phyloP scores from a whole-genome alignment of 1,139 yeast genomes.

The Geotrichum carabidarum region DNA sequence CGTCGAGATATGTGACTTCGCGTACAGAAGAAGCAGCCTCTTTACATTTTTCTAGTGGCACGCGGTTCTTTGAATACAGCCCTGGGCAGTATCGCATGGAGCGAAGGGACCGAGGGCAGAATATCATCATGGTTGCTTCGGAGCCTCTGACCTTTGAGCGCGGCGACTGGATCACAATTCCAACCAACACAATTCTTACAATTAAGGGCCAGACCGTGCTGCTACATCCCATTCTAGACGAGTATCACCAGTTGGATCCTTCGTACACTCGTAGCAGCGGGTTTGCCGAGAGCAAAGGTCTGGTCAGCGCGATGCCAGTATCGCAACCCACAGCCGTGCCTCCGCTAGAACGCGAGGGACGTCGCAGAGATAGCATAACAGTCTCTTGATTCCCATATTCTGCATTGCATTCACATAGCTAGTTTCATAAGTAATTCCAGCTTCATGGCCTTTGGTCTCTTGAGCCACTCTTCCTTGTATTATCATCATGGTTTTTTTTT shows the following conservation, averaged over 20 bases:
- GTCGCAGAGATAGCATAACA: conserved; percentile 36
- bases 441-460: too few relatives aligned
- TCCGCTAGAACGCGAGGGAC: conserved; percentile 82
- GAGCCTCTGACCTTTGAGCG: conserved; percentile 95
- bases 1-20: conserved; percentile 82
- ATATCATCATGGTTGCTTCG: conserved; percentile 91
- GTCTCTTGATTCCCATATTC: too few relatives aligned
- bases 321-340: conserved; percentile 52
- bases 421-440: too few relatives aligned
- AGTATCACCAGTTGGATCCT: conserved; percentile 73
- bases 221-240: conserved; percentile 86
- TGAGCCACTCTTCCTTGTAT: too few relatives aligned
- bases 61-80: conserved; percentile 79
- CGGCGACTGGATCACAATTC: conserved; percentile 96
- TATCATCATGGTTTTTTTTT: background rate
- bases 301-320: conserved; percentile 72
- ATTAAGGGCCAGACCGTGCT: conserved; percentile 80
- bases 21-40: conserved; percentile 94
- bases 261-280: conserved; percentile 64
- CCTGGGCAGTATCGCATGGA: conserved; percentile 90
- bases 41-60: conserved; percentile 88
- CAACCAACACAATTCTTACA: conserved; percentile 83
- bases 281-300: conserved; percentile 84
- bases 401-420: too few relatives aligned
- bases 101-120: conserved; percentile 83